A percentile compares a stretch with the other conserved stretches of the same genome.
Conservation (phyloP, 176 grass and related monocot species). For the Aegilops sharonensis region DNA sequence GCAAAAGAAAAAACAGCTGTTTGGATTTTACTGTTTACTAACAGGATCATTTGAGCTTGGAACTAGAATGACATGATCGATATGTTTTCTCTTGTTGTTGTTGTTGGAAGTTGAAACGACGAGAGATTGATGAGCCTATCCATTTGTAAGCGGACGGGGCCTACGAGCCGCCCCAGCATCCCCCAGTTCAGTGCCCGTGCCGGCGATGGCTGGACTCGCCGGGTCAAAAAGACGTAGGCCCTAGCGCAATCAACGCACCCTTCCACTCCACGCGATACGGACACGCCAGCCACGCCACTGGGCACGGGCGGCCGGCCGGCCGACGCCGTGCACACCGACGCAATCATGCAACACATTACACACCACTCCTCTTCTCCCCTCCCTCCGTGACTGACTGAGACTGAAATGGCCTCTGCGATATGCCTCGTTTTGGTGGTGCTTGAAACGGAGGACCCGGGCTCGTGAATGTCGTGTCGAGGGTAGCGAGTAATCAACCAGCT, state of each 20-base stretch:
- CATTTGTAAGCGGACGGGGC: background rate
- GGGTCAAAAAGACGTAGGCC: no score
- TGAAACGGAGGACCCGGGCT: background rate
- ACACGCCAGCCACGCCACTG: constrained; percentile 25
- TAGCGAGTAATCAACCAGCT: background rate
- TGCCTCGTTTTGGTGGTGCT: background rate
- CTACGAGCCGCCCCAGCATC: constrained; percentile 1
- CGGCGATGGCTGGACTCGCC: background rate
- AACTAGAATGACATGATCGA: no score
- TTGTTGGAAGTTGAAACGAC: no score
- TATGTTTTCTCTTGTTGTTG: no score
- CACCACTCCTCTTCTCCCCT: background rate
- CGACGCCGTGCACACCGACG: background rate
- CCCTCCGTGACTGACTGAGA: background rate
- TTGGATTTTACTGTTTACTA: no score
- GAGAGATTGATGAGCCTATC: background rate
- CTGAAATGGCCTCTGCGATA: background rate
- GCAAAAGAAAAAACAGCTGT: no score
- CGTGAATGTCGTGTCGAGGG: background rate
- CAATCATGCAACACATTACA: constrained; percentile 12
- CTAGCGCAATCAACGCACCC: no score
- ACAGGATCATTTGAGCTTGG: no score
- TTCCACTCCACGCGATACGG: constrained; percentile 48
- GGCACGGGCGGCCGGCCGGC: constrained; percentile 1
- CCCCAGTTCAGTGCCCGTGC: background rate